Conservation (phyloP, 1,284 basidiomycete species). For the Baeospora myosura region DNA sequence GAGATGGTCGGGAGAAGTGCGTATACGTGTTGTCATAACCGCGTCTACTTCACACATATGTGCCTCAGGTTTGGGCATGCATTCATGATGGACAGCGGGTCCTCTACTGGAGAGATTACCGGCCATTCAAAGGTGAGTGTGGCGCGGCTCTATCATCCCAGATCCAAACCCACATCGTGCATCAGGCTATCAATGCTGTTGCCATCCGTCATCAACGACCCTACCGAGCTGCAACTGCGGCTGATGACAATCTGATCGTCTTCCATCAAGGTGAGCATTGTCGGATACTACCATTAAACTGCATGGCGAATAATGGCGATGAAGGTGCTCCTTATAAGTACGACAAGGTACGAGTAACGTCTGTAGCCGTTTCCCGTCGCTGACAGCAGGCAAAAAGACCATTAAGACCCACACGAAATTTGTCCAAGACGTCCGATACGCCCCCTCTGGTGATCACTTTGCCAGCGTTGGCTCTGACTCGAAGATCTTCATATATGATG, state of each 20-base stretch:
- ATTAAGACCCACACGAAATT: slow-evolving; percentile 90
- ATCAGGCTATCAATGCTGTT: slow-evolving; percentile 79
- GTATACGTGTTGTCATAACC: slow-evolving; percentile 17
- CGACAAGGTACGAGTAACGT: slow-evolving; percentile 50
- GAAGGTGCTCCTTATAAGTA: slow-evolving; percentile 84
- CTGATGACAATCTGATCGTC: slow-evolving; percentile 78
- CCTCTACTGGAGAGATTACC: slow-evolving; percentile 87
- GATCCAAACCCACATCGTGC: slow-evolving; percentile 1
- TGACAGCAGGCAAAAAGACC: slow-evolving; percentile 43
- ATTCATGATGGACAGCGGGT: slow-evolving; percentile 84
- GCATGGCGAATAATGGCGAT: not conserved
- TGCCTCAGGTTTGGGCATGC: slow-evolving; percentile 76
- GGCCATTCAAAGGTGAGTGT: slow-evolving; percentile 80
- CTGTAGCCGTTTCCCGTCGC: not conserved
- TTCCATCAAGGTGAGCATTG: slow-evolving; percentile 62
- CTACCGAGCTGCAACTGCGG: slow-evolving; percentile 83
- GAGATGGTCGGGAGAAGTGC: slow-evolving; percentile 87
- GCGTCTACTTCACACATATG: slow-evolving; percentile 1
- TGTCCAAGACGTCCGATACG: slow-evolving; percentile 86
- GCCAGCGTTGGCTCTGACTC: slow-evolving; percentile 89
- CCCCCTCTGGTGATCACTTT: slow-evolving; percentile 78
- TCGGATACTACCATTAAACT: not conserved
- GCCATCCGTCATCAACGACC: slow-evolving; percentile 88
- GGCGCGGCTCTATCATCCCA: not conserved
- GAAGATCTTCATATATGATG: slow-evolving; percentile 89